Evolutionary conservation across 148 eudicot species (phyloP), one percentile per base, ranked within the genome.

Genomic region (Rheum nobile): DNA sequence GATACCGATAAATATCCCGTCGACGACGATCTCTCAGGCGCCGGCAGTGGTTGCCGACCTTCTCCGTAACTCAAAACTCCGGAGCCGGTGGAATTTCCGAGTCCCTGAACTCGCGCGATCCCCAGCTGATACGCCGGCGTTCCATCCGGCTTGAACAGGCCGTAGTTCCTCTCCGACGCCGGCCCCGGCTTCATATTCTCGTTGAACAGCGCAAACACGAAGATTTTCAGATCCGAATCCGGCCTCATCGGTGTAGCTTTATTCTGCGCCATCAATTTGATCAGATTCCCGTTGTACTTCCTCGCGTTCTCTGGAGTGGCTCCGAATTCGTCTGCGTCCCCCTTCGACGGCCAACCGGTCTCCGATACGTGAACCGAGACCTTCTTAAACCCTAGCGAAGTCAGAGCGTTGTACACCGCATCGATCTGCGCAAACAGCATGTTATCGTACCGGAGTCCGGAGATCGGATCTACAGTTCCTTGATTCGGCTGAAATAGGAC

Each of bases 111-210:
- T 29, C 74, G 73, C 0, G 85, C 71, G 32, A 87, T 38, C 16
- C 93, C 97, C 2, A 93, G 82, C 2, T 84, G 46, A 78, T 94
- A 94, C 29, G 86, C 91, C 21, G 89, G 86, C 13, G 95, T 72
- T 11, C 72, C 77, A 57, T 94, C 98, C 14, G 98, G 97, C 83
- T 91, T 94, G 50, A 91, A 94, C 73, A 94, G 69, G 0, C 98
- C 98, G 73, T 88, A 94, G 55, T 94, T 94, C 69, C 98, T 81
- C 86, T 94, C 98, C 2, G 98, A 94, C 12, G 88, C 79, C 0
- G 98, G 98, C 7, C 98, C 98, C 4, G 98, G 97, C 82, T 94
- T 94, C 88, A 85, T 31, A 48, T 94, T 88, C 89, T 94, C 98
- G 17, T 94, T 94, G 38, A 94, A 94, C 68, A 94, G 69, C 14